Evolutionary conservation across 2,329 filamentous ascomycete genomes (phyloP), one percentile per base, ranked within the genome.

Genomic region (Curvularia lunata): DNA sequence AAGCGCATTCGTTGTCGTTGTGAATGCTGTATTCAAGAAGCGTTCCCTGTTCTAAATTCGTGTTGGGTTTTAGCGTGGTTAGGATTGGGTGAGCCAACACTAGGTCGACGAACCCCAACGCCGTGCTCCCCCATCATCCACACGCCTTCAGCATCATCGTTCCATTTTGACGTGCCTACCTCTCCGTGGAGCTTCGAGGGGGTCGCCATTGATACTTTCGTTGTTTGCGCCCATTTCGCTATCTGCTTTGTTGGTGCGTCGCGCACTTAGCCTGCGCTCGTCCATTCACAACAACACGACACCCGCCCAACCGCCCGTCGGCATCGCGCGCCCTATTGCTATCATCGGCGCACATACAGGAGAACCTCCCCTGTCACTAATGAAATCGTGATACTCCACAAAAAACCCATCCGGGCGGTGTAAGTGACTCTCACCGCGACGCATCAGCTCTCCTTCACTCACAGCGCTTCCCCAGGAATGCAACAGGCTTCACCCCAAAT

Each of bases 231-330:
- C 52, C 42, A 32, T 38, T 45, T 55, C 34, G 40, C 38, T 42
- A n/a, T 47, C 46, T 41, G 52, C 28, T 47, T 45, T 46, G 13
- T 47, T 56, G 41, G 62, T 63, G 63, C 65, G 67, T 69, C 59
- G 56, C 61, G 61, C 47, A 56, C 50, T 42, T 52, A 54, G 46
- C 34, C 59, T 50, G 56, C 58, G 54, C 56, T 58, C 58, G 48
- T 56, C 37, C 54, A 59, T 56, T 48, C 57, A 67, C 63, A 65
- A 67, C 67, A 62, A 66, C 69, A 65, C 62, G 48, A 58, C 65
- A 59, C 57, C 54, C 48, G 54, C 43, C 38, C 65, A 62, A 53
- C 60, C 59, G 48, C 57, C 55, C 55, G 54, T 45, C 49, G 41
- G 59, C 68, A 69, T 66, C 63, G 58, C 63, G 64, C 63, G 43